Percentiles rank a stretch among this genome's conserved stretches.
phyloP scores from a whole-genome alignment of 257 asterid genomes.

The Thymus mandschuricus region DNA sequence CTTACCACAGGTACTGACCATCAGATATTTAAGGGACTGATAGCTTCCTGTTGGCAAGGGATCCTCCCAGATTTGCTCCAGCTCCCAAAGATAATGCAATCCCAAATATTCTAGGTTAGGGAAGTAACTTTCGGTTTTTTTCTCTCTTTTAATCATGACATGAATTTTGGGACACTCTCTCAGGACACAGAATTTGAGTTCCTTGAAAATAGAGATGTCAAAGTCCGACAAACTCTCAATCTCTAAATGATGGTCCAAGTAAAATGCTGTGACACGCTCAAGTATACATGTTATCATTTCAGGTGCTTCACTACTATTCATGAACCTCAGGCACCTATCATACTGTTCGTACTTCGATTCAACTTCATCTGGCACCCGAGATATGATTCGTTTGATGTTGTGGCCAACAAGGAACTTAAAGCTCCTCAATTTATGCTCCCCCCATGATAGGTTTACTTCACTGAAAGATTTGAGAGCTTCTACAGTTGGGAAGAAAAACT shows the following conservation, averaged over 20 bases:
- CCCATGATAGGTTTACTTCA: neutral
- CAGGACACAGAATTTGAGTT: slow-evolving; percentile 23
- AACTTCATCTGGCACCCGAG: neutral
- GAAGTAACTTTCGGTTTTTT: neutral
- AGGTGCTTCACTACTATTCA: no score
- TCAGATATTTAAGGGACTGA: no score
- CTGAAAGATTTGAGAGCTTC: neutral
- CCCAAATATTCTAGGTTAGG: slow-evolving; percentile 32
- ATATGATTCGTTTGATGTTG: neutral
- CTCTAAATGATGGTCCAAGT: no score
- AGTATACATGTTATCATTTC: no score
- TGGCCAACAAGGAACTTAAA: no score
- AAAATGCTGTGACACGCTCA: no score
- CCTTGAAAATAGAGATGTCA: no score
- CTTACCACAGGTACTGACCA: no score
- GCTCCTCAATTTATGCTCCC: neutral
- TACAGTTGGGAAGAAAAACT: no score
- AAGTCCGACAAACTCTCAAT: no score
- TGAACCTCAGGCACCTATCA: neutral
- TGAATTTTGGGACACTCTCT: slow-evolving; percentile 36
- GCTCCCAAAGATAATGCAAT: slow-evolving; percentile 24
- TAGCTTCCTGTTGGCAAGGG: slow-evolving; percentile 19
- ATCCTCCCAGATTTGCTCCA: slow-evolving; percentile 17
- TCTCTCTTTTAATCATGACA: slow-evolving; percentile 3
- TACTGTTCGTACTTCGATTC: neutral